Conservation (phyloP, 768 basidiomycete genomes). For the Termitomyces sp. region DNA sequence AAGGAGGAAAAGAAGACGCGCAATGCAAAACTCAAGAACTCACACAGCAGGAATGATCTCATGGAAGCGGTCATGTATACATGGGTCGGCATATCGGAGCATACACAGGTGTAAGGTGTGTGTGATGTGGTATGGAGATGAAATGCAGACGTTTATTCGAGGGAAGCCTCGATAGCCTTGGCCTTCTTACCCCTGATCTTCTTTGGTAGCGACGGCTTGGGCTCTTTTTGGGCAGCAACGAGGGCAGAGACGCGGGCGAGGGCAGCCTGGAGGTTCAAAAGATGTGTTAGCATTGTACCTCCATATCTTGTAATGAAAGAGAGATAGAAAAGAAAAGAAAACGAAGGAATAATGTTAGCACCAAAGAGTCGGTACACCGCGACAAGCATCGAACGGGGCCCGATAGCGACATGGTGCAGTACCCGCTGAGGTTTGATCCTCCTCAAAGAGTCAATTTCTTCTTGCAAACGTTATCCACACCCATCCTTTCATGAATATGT, state of each 20-base stretch:
- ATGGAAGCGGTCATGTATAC: slow-evolving; percentile 19
- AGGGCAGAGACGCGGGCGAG: slow-evolving; percentile 78
- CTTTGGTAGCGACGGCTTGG: slow-evolving; percentile 62
- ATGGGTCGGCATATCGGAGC: slow-evolving; percentile 17
- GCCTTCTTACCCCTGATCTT: slow-evolving; percentile 74
- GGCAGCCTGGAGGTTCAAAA: slow-evolving; percentile 45
- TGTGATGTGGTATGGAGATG: slow-evolving; percentile 14
- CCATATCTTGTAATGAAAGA: neutral
- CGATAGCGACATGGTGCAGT: slow-evolving; percentile 78
- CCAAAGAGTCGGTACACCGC: slow-evolving; percentile 72
- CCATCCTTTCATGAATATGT: slow-evolving; percentile 67
- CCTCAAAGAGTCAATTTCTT: slow-evolving; percentile 45
- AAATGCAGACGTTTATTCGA: slow-evolving; percentile 11
- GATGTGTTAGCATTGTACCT: slow-evolving; percentile 24
- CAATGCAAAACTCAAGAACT: slow-evolving; percentile 5
- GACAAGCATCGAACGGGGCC: slow-evolving; percentile 56
- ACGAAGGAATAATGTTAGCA: slow-evolving; percentile 45
- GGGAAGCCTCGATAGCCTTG: slow-evolving; percentile 19
- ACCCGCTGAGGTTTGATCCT: slow-evolving; percentile 59
- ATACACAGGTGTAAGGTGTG: slow-evolving; percentile 14
- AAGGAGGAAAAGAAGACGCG: slow-evolving; percentile 1
- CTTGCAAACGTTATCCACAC: slow-evolving; percentile 93
- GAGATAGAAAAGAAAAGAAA: slow-evolving; percentile 14
- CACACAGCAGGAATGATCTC: slow-evolving; percentile 2
- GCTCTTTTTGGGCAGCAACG: slow-evolving; percentile 65